Conservation (phyloP, 441 rosid genomes). For the Eutrema salsugineum region DNA sequence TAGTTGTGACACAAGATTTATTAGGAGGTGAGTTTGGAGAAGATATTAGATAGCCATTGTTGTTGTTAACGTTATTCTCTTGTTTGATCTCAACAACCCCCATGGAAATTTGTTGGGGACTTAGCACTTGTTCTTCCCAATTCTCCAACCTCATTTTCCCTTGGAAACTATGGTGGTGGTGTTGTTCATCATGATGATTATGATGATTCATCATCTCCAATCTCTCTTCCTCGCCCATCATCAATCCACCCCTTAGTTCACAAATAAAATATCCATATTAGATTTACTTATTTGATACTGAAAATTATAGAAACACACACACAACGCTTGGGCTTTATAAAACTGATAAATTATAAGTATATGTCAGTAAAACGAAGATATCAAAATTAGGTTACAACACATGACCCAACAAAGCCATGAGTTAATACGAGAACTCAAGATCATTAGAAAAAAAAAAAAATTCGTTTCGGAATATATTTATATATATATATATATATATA, state of each 20-base stretch:
- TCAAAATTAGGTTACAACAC: constrained; percentile 10
- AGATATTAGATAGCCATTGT: constrained; percentile 32
- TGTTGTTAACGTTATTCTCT: constrained; percentile 51
- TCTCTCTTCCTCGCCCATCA: constrained; percentile 59
- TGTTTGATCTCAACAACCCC: constrained; percentile 50
- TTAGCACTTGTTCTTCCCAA: constrained; percentile 73
- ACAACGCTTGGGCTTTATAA: not conserved
- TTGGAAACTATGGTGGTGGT: constrained; percentile 36
- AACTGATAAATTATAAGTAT: not conserved
- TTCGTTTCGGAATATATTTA: not conserved
- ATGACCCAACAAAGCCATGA: constrained; percentile 1
- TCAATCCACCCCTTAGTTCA: constrained; percentile 66
- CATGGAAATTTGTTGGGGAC: constrained; percentile 48
- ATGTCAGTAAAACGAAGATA: not conserved
- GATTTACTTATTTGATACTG: not conserved
- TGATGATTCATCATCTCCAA: constrained; percentile 35
- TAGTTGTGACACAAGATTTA: constrained; percentile 61
- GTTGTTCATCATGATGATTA: constrained; percentile 24
- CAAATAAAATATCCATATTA: not conserved
- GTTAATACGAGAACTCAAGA: constrained; percentile 8
- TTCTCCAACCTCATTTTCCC: constrained; percentile 54
- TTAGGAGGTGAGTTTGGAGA: constrained; percentile 66
- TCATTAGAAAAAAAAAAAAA: not conserved
- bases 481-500: not conserved
- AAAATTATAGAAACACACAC: not conserved